Evolutionary conservation across 345 rosid species (phyloP), one percentile per base, ranked within the genome.

Genomic region (Rhodomyrtus tomentosa): DNA sequence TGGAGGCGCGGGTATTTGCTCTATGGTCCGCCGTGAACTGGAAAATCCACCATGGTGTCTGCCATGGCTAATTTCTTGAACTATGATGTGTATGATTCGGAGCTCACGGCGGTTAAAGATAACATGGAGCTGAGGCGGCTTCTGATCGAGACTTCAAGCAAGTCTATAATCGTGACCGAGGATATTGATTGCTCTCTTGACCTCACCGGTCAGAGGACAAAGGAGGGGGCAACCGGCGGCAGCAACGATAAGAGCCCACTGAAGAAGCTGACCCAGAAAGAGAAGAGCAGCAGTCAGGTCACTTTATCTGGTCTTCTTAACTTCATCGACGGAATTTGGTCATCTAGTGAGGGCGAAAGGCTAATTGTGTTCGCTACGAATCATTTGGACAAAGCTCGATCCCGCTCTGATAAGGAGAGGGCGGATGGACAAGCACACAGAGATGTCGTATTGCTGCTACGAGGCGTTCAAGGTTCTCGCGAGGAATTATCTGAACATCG

Each of bases 121-220:
- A 87, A 87, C 82, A 29, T 87, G 21, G 82, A 80, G 55, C 52
- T 87, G 53, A 82, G 85, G 82, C 82, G 82, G 81, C 81, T 87
- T n/a, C 81, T 87, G 56, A 83, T 87, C 5, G 89, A 85, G 42
- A 85, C 85, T 6, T 12, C 83, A 22, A 48, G 89, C 85, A 85
- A 87, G 87, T 87, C 89, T 6, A 83, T 87, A 59, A 85, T 87
- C 14, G 87, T 87, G 72, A 85, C 85, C 5, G 89, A 87, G 79
- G 89, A 87, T 29, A 87, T 85, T 15, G 89, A 87, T 73, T 87
- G 89, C 85, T 87, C 89, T 12, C 81, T 87, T 13, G 86, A 87
- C 27, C 83, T 87, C 55, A 87, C 86, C 0, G 86, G 86, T 14
- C 82, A 87, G 86, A 85, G 89, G 55, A 82, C 50, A 83, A 56